Base-by-base conservation (phyloP, 305 asterid species). In the Solanum hybrid region DNA sequence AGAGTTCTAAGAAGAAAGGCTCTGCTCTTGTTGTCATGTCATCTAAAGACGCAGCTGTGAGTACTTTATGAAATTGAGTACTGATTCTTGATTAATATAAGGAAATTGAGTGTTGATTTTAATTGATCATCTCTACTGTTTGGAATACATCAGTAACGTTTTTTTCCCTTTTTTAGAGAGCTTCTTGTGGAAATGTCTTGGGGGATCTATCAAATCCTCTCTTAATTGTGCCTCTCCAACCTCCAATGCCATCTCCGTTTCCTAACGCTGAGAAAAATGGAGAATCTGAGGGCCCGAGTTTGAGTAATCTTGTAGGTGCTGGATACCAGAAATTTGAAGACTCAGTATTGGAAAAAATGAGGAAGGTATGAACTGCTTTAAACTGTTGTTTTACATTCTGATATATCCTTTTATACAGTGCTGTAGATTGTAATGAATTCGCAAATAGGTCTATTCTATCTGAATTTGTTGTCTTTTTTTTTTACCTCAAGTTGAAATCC, bases 21-120 rank as follows among this genome's bases (percentile, higher is more conserved):
- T 96, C 97, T 19, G 99, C 99, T 34, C 96, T 97, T 89, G 93
- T 95, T 40, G 98, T 93, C 14, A 97, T 97, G 99, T 94, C 91
- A 15, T 92, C 99, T 27, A 94, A 93, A 91, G 98, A 94, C 51
- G 95, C 91, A 69, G 97, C 93, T 72, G 95, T 94, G 77, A 92
- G 95, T 92, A 86, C 36, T 40, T 81, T 26, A 7, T 38, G 85
- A 26, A 31, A 31, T 36, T 82, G 2, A 8, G 45, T 34, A 3
- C 71, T 24, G 34, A 34, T 29, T 9, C n/a, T 73, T 73, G 78
- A 73, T 73, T 73, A 27, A 13, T 27, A 73, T 6, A 27, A 3
- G 17, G 87, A 26, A 32, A 31, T 31, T 82, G 5, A 4, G 71
- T 35, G 5, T 69, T 13, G n/a, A 27, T 32, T 7, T 26, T 36